Percentiles rank a stretch among this genome's conserved stretches.
Conservation (phyloP, 2,329 filamentous ascomycete genomes). For the Rutstroemia sp. region DNA sequence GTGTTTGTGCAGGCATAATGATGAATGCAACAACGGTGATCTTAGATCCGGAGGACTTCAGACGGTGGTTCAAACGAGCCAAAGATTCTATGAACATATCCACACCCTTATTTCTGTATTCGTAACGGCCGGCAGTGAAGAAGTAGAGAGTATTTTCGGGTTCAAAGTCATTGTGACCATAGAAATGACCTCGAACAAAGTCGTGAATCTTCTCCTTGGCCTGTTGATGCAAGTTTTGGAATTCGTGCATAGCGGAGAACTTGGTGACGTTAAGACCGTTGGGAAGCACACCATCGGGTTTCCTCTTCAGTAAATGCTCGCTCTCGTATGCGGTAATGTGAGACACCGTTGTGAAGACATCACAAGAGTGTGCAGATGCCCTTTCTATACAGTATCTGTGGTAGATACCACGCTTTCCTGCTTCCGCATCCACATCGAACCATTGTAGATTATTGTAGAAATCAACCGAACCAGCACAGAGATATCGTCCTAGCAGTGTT, state of each 20-base stretch:
- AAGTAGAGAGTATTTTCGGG: conserved; percentile 95
- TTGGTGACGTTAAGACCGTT: conserved; percentile 98
- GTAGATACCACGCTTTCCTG: conserved; percentile 96
- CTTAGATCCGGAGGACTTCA: conserved; percentile 80
- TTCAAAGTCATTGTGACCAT: conserved; percentile 96
- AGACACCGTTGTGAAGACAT: conserved; percentile 97
- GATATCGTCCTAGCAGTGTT: conserved; percentile 87
- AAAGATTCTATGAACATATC: conserved; percentile 99
- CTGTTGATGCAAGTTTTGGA: conserved; percentile 95
- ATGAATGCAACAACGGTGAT: conserved; percentile 95
- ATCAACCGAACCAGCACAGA: conserved; percentile 94
- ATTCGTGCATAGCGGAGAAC: conserved; percentile 96
- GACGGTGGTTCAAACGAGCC: conserved; percentile 85
- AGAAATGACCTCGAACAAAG: conserved; percentile 96
- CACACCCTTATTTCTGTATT: conserved; percentile 97
- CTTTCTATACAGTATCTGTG: conserved; percentile 98
- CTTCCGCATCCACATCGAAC: conserved; percentile 94
- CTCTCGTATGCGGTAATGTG: conserved; percentile 98
- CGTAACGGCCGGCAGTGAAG: conserved; percentile 94
- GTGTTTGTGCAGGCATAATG: conserved; percentile 97
- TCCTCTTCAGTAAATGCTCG: conserved; percentile 93
- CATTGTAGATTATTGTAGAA: conserved; percentile 98
- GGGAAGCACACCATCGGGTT: conserved; percentile 91
- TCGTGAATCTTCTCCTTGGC: conserved; percentile 98
- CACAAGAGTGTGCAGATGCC: conserved; percentile 80